These are phyloP conservation scores for Camellia granthamiana DNA, from an alignment of 148 eudicot species.

Conservation along the genomic window DNA sequence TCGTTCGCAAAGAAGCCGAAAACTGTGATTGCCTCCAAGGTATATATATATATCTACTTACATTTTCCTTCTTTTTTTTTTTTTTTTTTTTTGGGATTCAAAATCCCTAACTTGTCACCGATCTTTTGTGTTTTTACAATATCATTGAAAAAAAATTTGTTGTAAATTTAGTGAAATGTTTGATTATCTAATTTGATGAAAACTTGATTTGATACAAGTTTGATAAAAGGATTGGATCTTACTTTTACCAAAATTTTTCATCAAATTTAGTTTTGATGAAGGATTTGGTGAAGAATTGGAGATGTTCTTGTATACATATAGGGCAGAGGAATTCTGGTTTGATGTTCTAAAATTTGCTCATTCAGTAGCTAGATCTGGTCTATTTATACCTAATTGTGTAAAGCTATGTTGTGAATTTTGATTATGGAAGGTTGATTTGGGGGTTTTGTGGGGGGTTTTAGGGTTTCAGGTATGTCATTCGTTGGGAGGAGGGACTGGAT, in stretches of 20 bases:
- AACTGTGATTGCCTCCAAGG: conserved; percentile 47
- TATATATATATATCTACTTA: neutral
- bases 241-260: too few species aligned
- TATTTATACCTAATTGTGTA: neutral
- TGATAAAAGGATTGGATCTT: too few species aligned
- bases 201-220: too few species aligned
- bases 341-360: neutral
- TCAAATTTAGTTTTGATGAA: too few species aligned
- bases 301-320: neutral
- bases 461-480: conserved; percentile 64
- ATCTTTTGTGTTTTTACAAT: too few species aligned
- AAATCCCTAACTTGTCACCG: too few species aligned
- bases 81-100: neutral
- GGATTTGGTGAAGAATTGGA: too few species aligned
- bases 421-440: neutral
- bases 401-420: too few species aligned
- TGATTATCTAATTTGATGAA: too few species aligned
- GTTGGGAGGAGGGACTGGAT: conserved; percentile 59
- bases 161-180: too few species aligned
- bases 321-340: neutral
- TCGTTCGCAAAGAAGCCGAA: conserved; percentile 48
- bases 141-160: too few species aligned
- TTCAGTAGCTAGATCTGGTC: conserved; percentile 1
- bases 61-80: neutral
- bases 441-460: conserved; percentile 11